Base-by-base conservation (phyloP, 257 asterid species). In the Fraxinus pennsylvanica region DNA sequence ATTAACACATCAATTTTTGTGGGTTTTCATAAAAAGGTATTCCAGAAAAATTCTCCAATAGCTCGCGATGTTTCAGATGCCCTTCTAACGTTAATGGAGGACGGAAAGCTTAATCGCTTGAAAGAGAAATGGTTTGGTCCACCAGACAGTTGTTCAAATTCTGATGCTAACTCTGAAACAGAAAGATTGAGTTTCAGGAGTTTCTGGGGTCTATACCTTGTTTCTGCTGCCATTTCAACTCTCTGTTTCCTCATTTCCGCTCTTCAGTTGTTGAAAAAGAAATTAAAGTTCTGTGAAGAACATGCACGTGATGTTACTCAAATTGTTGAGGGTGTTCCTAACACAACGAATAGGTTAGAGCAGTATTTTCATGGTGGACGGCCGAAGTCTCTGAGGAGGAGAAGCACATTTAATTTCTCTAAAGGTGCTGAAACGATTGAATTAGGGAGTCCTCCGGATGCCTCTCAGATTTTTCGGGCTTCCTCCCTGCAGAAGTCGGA, bases 121-220 rank as follows among this genome's bases (percentile, higher is more conserved):
- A 81, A 75, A 77, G 57, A 73, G 38, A 5, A 72, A 0, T 75
- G 81, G 85, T 52, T 85, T 50, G 84, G 54, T 30, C 76, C 78
- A 5, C 75, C 83, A 1, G 47, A 2, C 38, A 68, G 74, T 15
- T 85, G 86, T 71, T 81, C 81, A 27, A 61, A 50, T 54, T 35
- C 61, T 39, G 79, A 74, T 35, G 68, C 36, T 33, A 29, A 74
- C 27, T 27, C 6, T 9, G 78, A 78, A 33, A 59, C 74, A 3
- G 87, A 29, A 5, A 81, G 87, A 27, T 78, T 85, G 79, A 52
- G 76, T 27, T 41, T 85, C 0, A 52, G 39, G 69, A 85, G 89
- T 75, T 85, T 85, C 84, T 85, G 87, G 89, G 83, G 68, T 3
- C 75, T 85, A 57, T 85, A 75, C 80, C 82, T 85, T 17, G 25